Base-by-base conservation (phyloP, 2,329 filamentous ascomycete genomes). In the Grosmannia huntii region DNA sequence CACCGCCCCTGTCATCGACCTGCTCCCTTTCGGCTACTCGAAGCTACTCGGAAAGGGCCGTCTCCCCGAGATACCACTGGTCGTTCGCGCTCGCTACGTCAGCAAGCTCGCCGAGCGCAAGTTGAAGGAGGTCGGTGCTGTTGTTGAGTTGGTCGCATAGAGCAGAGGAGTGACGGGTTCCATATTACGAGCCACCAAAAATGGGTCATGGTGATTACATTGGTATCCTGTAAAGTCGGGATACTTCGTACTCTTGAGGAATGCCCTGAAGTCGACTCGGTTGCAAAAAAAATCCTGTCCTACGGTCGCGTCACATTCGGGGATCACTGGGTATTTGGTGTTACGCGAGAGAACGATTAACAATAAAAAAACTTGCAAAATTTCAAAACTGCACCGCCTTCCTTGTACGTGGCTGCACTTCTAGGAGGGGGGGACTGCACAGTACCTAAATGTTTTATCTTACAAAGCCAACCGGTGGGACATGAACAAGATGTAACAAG, bases 11-110 rank as follows among this genome's bases (percentile, higher is more conserved):
- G 94, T 99, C 72, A 86, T 99, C 81, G 92, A 99, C 81, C 89
- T 99, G 75, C 87, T 97, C 65, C 83, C 90, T 69, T 87, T 96
- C 76, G 94, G 95, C 69, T 99, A 97, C 86, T 89, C 90, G 73
- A 99, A 99, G 83, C 85, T 99, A 67, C 88, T 99, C 73, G 95
- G 94, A 75, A 99, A 99, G 86, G 94, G 94, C 77, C 86, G 92
- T 72, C 81, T 97, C 70, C 92, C 94, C 71, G 81, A 92, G 72
- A 84, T 97, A 71, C 94, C 94, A 67, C 77, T 99, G 70, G 89
- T 99, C 71, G 91, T 99, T 67, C 89, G 89, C 73, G 92, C 94
- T 68, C 83, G 94, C 75, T 97, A 90, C 82, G 89, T 99, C 78
- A 90, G 86, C 83, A 87, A 88, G 75, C 86, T 96, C 75, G 94